Base-by-base conservation (phyloP, 2,329 filamentous ascomycete genomes). In the Dendrostoma leiphaemia region DNA sequence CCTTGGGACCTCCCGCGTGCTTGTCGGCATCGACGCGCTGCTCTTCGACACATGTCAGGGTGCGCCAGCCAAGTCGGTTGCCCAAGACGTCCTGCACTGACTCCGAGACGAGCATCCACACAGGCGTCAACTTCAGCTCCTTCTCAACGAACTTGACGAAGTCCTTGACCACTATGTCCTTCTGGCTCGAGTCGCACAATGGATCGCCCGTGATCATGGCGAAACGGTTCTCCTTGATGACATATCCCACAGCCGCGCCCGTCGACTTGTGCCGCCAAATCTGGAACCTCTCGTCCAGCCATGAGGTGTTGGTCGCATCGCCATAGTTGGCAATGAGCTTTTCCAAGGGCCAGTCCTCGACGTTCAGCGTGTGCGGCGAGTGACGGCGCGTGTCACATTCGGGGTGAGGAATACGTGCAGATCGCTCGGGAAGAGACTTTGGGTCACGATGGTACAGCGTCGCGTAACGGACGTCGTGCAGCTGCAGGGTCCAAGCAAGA, bases 321-420 rank as follows among this genome's bases (percentile, higher is more conserved):
- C 92, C 92, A 63, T 97, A 97, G 70, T 97, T 97, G 66, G 91
- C 91, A 68, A 97, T 91, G 38, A 97, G 84, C 67, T 96, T 88
- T 67, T 92, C 90, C 5, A 97, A 69, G 0, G 90, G 80, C 26
- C 50, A 58, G 3, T 58, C 29, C 13, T 51, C 48, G 5, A 13
- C 9, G 7, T 71, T 81, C 65, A 74, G 78, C 53, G 71, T 77
- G 61, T 71, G 61, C 10, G 71, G 71, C n/a, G n/a, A n/a, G n/a
- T n/a, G n/a, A 44, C 68, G 66, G 61, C 74, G 80, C 0, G 92
- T 97, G 66, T 91, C 91, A 6, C 91, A 89, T 61, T 96, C 90
- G 3, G 91, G 90, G 67, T 96, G 91, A 3, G 90, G 85, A n/a
- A 97, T 78, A 59, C 81, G 75, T 51, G 82, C 78, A 10, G 79